Base-by-base conservation (phyloP, 1,284 basidiomycete species). In the Irpex sp. region DNA sequence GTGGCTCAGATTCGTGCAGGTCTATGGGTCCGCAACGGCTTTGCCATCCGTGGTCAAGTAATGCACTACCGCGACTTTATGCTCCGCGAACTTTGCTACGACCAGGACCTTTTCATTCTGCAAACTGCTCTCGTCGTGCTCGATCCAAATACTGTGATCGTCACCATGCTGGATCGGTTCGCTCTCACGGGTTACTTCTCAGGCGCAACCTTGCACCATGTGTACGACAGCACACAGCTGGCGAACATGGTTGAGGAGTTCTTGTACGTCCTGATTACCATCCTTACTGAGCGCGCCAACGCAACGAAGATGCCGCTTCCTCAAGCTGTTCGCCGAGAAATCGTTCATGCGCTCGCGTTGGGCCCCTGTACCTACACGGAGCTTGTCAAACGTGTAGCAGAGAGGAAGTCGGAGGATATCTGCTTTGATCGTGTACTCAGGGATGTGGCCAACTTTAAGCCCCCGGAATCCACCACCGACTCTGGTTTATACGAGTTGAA, bases 21-120 rank as follows among this genome's bases (percentile, higher is more conserved):
- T 2, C 83, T 98, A 19, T 99, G 97, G 97, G 96, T 98, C 3
- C 90, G 97, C 60, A 99, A 99, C 69, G 97, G 97, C 1, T 94
- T 95, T 69, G 93, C 92, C 5, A 96, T 99, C 68, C 90, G 97
- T 1, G 94, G 94, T 0, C 97, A 99, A 74, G 83, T 96, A n/a
- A 83, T 97, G 61, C 96, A 99, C 74, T 99, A 99, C 75, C 91
- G 95, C 50, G 97, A 99, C 74, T 95, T 95, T 73, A 92, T 93
- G 83, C 86, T 98, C 60, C 90, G 97, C 33, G 97, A 98, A 74
- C 85, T 95, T 8, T 98, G 97, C 72, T 96, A 97, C 74, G 97
- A 99, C 75, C 95, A 98, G 74, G 97, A 99, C 69, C 81, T 99
- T 33, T 97, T 91, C 81, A 85, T 98, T 63, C 81, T 99, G 4